Evolutionary conservation across 202 grass and related monocot genomes (phyloP).

Genomic region (Brachypodium distachyon): DNA sequence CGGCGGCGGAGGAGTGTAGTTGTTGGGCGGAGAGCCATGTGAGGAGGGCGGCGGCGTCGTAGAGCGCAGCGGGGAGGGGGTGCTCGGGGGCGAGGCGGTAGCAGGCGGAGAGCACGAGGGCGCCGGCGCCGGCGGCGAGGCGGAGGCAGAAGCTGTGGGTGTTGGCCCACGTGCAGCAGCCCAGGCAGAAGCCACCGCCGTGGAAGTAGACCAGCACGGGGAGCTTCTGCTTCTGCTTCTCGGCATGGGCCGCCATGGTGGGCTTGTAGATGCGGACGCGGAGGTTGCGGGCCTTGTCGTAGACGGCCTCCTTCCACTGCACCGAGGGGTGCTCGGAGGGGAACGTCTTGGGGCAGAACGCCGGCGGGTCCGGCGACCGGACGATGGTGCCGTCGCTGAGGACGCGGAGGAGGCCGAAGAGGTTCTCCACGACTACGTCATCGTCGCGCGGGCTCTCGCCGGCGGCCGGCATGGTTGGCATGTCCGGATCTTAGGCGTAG

Average conservation of each 20-base stretch:
- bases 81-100: constrained; percentile 89
- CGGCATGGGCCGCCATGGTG: background rate
- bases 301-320: constrained; percentile 64
- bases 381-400: constrained; percentile 51
- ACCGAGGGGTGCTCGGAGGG: constrained; percentile 42
- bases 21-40: constrained; percentile 46
- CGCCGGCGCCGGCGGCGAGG: constrained; percentile 49
- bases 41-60: constrained; percentile 37
- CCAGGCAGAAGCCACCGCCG: constrained; percentile 87
- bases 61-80: constrained; percentile 62
- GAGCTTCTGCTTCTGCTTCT: background rate
- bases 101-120: constrained; percentile 61
- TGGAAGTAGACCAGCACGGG: constrained; percentile 88
- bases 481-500: background rate
- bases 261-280: constrained; percentile 80
- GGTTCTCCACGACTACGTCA: constrained; percentile 49
- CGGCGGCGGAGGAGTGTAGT: background rate
- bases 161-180: constrained; percentile 82
- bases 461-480: constrained; percentile 30
- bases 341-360: constrained; percentile 49
- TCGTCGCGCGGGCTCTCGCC: background rate
- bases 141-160: constrained; percentile 73
- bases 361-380: constrained; percentile 43
- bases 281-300: constrained; percentile 50
- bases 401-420: constrained; percentile 54